These are phyloP conservation scores for Violaceomyces palustris DNA, from an alignment of 1,284 basidiomycete species.

Conservation along the genomic window DNA sequence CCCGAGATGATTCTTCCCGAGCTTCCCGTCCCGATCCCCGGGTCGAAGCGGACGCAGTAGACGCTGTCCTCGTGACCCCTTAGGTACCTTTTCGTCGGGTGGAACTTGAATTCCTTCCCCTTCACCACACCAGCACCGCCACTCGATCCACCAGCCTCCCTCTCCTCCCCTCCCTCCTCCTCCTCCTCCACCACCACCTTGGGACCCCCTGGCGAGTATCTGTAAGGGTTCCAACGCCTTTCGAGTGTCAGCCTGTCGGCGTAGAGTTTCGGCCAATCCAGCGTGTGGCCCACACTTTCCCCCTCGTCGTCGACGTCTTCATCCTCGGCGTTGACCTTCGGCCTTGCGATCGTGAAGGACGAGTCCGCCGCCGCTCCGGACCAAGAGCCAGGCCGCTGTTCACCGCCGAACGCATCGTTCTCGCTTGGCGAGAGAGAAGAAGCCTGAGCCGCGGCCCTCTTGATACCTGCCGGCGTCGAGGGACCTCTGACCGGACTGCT, in stretches of 20 bases:
- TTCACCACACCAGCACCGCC: neutral
- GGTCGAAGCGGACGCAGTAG: conserved; percentile 37
- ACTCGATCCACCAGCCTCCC: too few relatives aligned
- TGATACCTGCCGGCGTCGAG: conserved; percentile 11
- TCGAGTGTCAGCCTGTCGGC: conserved; percentile 15
- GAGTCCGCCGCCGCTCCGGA: too few relatives aligned
- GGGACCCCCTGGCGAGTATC: too few relatives aligned
- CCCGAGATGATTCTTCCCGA: conserved; percentile 30
- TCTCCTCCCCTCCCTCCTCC: too few relatives aligned
- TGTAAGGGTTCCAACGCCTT: conserved; percentile 30
- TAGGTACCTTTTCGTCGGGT: conserved; percentile 22
- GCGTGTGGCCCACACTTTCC: conserved; percentile 2
- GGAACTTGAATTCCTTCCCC: too few relatives aligned
- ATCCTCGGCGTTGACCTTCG: neutral
- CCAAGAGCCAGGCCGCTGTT: too few relatives aligned
- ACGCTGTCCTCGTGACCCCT: conserved; percentile 35
- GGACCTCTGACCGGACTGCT: conserved; percentile 11
- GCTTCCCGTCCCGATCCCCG: conserved; percentile 23
- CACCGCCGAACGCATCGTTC: too few relatives aligned
- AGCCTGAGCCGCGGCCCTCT: too few relatives aligned
- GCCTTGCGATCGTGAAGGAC: too few relatives aligned
- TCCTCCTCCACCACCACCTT: too few relatives aligned
- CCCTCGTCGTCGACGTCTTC: conserved; percentile 9
- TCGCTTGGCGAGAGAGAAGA: too few relatives aligned
- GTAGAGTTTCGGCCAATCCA: conserved; percentile 20